phyloP scores from a whole-genome alignment of 768 basidiomycete species.

The Auriculariales sp. region DNA sequence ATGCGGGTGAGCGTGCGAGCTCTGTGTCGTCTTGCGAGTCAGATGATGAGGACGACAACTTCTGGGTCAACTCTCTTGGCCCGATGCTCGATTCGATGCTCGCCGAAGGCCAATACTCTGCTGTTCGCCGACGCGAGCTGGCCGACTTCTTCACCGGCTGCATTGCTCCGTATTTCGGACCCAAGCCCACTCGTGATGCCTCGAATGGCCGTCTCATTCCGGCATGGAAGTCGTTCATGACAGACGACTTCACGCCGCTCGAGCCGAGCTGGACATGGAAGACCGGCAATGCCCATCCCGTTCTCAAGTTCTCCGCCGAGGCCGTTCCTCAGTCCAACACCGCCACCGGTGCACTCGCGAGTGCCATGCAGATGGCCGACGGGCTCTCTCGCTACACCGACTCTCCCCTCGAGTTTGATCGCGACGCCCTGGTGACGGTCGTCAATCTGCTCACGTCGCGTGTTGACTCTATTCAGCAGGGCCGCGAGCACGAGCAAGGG shows the following conservation, averaged over 20 bases:
- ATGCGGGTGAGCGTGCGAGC: too few species aligned
- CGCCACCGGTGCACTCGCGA: not conserved
- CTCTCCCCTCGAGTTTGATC: not conserved
- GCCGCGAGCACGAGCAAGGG: not conserved
- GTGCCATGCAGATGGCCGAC: not conserved
- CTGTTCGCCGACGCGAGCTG: not conserved
- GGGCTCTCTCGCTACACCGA: not conserved
- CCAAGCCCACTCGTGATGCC: not conserved
- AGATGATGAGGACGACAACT: not conserved
- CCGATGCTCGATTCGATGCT: not conserved
- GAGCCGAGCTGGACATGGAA: constrained; percentile 1
- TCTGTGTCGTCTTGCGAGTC: not conserved
- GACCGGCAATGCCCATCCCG: not conserved
- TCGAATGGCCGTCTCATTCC: not conserved
- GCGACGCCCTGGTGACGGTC: not conserved
- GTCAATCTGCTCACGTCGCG: not conserved
- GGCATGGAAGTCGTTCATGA: not conserved
- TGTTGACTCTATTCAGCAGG: not conserved
- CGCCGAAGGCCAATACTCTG: not conserved
- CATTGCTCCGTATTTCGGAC: not conserved
- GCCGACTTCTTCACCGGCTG: not conserved
- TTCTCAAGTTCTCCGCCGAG: not conserved
- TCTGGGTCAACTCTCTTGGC: not conserved
- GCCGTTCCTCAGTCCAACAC: not conserved
- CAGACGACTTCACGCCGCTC: not conserved